phyloP scores from a whole-genome alignment of 1,284 basidiomycete species.

The Rhodotorula sp. region DNA sequence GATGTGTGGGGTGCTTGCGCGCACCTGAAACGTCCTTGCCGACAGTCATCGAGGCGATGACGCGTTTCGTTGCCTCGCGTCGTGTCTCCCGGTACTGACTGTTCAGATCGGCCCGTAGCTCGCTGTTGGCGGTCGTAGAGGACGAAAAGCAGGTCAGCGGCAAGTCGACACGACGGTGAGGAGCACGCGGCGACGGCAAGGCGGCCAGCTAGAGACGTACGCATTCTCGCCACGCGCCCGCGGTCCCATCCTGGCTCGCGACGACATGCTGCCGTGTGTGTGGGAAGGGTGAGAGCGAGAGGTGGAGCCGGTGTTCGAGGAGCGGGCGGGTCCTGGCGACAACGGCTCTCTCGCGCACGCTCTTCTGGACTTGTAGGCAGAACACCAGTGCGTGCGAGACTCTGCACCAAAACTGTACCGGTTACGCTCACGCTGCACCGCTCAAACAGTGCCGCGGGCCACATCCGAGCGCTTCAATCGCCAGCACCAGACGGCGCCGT shows the following conservation, averaged over 20 bases:
- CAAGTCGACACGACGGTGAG: neutral
- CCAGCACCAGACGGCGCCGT: constrained; percentile 22
- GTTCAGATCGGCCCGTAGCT: constrained; percentile 67
- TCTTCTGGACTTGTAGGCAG: neutral
- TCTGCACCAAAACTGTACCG: no score
- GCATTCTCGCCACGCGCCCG: constrained; percentile 33
- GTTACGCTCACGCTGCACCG: no score
- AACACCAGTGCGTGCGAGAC: no score
- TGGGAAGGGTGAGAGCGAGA: neutral
- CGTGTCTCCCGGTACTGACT: constrained; percentile 91
- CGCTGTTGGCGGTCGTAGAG: constrained; percentile 3
- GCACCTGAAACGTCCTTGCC: constrained; percentile 61
- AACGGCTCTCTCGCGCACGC: neutral
- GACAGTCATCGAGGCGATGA: constrained; percentile 87
- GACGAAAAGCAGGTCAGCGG: neutral
- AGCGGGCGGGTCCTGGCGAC: neutral
- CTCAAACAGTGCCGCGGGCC: constrained; percentile 74
- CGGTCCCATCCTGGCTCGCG: constrained; percentile 6
- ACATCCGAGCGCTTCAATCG: constrained; percentile 43
- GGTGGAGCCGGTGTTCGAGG: neutral
- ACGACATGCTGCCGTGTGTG: constrained; percentile 7
- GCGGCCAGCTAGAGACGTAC: neutral
- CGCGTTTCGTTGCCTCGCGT: constrained; percentile 97
- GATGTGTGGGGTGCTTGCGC: neutral
- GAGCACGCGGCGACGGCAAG: neutral